A percentile compares a stretch with the other conserved stretches of the same genome.
Evolutionary conservation across 257 asterid genomes (phyloP).

Genomic region (Solanum chaucha): DNA sequence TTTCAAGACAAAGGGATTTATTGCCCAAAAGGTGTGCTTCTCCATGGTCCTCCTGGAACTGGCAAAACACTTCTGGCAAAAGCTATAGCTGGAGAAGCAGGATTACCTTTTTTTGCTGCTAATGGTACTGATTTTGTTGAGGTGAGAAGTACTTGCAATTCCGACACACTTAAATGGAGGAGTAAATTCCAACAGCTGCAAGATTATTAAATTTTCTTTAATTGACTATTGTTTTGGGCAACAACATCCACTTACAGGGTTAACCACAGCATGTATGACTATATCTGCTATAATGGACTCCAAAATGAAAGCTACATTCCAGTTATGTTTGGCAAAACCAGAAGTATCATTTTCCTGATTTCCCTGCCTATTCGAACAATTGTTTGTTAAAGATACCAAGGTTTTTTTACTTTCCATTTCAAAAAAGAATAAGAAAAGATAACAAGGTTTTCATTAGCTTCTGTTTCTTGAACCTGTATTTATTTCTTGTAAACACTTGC

Average conservation of each 20-base stretch:
- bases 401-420: not conserved
- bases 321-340: not conserved
- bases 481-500: not conserved
- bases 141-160: slow-evolving; percentile 34
- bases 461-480: not conserved
- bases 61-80: slow-evolving; percentile 99
- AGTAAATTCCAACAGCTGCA: not conserved
- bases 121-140: slow-evolving; percentile 98
- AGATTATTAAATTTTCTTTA: not conserved
- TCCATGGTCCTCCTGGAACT: slow-evolving; percentile 99
- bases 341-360: not conserved
- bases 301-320: not conserved
- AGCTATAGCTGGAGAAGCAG: slow-evolving; percentile 99
- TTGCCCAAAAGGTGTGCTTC: slow-evolving; percentile 99
- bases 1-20: slow-evolving; percentile 89
- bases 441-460: not conserved
- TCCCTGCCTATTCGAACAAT: not conserved
- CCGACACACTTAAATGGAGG: not conserved
- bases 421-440: not conserved
- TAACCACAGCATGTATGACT: not conserved
- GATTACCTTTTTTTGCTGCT: slow-evolving; percentile 96
- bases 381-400: not conserved
- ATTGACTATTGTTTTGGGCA: not conserved
- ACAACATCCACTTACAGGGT: not conserved
- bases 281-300: not conserved